Evolutionary conservation across 495 filamentous ascomycete genomes (phyloP).

Genomic region (Penicillium silybi): DNA sequence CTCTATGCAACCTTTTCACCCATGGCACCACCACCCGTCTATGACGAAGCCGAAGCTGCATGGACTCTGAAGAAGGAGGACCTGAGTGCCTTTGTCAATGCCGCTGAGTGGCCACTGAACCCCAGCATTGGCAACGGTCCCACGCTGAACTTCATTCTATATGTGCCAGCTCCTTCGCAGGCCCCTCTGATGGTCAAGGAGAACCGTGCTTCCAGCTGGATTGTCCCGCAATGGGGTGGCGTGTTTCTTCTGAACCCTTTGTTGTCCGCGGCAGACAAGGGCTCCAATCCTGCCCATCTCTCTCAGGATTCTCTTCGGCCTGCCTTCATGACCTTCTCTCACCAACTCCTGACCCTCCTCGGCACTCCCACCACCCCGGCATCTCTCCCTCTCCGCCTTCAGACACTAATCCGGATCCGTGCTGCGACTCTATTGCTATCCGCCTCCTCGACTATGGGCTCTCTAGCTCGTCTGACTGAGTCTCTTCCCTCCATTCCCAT

Average conservation of each 20-base stretch:
- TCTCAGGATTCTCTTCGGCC: conserved; percentile 63
- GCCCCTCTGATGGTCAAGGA: conserved; percentile 64
- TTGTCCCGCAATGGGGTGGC: conserved; percentile 96
- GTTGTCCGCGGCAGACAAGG: conserved; percentile 23
- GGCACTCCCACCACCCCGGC: conserved; percentile 77
- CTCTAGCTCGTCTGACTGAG: conserved; percentile 77
- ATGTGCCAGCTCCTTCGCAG: conserved; percentile 60
- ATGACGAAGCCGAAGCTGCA: conserved; percentile 43
- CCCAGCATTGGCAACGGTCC: conserved; percentile 91
- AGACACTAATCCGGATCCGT: conserved; percentile 76
- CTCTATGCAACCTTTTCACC: conserved; percentile 78
- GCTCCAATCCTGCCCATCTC: conserved; percentile 38
- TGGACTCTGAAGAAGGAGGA: conserved; percentile 82
- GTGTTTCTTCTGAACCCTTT: conserved; percentile 74
- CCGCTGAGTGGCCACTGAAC: conserved; percentile 93
- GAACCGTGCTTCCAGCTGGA: conserved; percentile 78
- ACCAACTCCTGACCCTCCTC: conserved; percentile 85
- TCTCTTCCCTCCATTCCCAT: conserved; percentile 89
- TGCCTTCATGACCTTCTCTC: conserved; percentile 82
- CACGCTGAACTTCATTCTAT: conserved; percentile 93
- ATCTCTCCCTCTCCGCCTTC: conserved; percentile 77
- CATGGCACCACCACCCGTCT: conserved; percentile 60
- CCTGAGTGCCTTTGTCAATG: conserved; percentile 91
- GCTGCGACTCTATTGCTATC: conserved; percentile 84
- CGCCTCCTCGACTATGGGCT: conserved; percentile 91